Evolutionary conservation across 2,329 filamentous ascomycete genomes (phyloP), one percentile per base, ranked within the genome.

Genomic region (Microcyclospora pomicola): DNA sequence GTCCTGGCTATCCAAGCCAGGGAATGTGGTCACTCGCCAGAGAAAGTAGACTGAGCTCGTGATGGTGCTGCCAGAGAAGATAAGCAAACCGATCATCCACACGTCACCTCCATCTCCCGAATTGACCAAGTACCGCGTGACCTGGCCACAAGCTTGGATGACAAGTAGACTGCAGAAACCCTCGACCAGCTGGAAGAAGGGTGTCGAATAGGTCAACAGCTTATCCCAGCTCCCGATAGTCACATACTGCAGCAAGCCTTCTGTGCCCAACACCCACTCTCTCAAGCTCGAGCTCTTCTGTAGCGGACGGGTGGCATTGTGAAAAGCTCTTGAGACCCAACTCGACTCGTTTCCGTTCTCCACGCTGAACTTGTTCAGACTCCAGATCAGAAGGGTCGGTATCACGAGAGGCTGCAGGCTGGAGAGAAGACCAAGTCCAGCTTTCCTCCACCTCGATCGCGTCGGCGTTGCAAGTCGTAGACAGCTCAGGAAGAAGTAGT

Each of bases 111-210:
- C 77, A 52, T 88, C 86, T 47, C 67, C 66, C 53, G 82, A 71
- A 63, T 96, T 96, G 39, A 96, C 88, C 24, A 96, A 73, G 80
- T 86, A 96, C 59, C 84, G 75, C 14, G 91, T 93, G 48, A 96
- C 86, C 59, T 95, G 88, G 0, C 91, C 91, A 11, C 83, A 80
- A 13, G 87, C 85, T 62, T 98, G 91, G 41, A 98, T 96, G 47
- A 96, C 87, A 40, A 96, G 66, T 51, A 98, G 66, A 55, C 85
- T 96, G 68, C 91, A 96, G 64, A 98, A 98, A 6, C 91, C 91
- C 61, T 98, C 91, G 37, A 82, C 75, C 7, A 98, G 69, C 64
- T 98, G 91, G 65, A 96, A 98, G 36, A 93, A 73, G 0, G 91
- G 91, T 3, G 84, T 92, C 27, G 87, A 93, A 67, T 92, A 96